Evolutionary conservation across 1,284 basidiomycete species (phyloP).

Genomic region (Omphalotus olearius): DNA sequence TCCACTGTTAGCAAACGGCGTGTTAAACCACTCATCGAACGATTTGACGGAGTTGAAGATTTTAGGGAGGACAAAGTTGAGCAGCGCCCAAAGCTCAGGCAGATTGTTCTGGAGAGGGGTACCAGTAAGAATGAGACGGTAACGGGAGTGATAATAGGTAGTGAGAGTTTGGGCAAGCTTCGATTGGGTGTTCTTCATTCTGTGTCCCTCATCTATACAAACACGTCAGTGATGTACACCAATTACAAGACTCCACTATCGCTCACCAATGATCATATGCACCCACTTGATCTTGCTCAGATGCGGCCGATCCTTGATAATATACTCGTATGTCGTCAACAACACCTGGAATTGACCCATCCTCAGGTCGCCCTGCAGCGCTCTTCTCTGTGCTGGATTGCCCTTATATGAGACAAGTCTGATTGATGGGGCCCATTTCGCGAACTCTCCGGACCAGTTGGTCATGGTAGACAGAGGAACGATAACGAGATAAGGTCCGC

Average conservation of each 20-base stretch:
- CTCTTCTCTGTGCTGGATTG: constrained; percentile 78
- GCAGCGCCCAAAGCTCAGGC: constrained; percentile 95
- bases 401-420: constrained; percentile 91
- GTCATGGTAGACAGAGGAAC: constrained; percentile 98
- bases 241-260: constrained; percentile 1
- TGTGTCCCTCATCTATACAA: constrained; percentile 87
- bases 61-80: constrained; percentile 98
- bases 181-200: constrained; percentile 99
- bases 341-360: constrained; percentile 91
- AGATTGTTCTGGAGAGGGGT: constrained; percentile 99
- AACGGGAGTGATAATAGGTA: constrained; percentile 89
- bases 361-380: constrained; percentile 71
- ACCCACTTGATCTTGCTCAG: constrained; percentile 95
- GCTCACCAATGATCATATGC: constrained; percentile 93
- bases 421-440: constrained; percentile 93
- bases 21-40: constrained; percentile 99
- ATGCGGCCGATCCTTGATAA: constrained; percentile 94
- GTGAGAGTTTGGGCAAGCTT: constrained; percentile 93
- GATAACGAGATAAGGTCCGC: constrained; percentile 95
- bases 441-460: constrained; percentile 97
- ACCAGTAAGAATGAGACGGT: constrained; percentile 95
- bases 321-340: constrained; percentile 98
- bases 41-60: constrained; percentile 99
- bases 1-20: constrained; percentile 97
- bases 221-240: not conserved